Conservation (phyloP, 768 basidiomycete species). For the Auricularia sp. region DNA sequence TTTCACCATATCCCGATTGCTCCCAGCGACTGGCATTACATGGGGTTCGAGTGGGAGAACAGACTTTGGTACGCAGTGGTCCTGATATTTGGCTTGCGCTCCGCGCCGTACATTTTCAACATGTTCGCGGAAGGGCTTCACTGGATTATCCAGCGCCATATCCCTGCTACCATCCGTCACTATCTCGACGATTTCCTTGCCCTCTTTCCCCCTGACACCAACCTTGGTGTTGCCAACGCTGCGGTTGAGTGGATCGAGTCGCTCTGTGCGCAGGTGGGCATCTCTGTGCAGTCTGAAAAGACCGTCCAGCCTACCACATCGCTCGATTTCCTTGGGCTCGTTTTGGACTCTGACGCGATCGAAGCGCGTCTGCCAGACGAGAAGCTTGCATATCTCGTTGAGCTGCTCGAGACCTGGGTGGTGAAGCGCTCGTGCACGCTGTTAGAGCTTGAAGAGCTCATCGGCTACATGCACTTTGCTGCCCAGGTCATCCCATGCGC, state of each 20-base stretch:
- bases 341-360: too few species aligned
- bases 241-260: too few species aligned
- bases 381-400: slow-evolving; percentile 24
- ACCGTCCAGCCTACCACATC: too few species aligned
- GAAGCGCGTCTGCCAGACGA: too few species aligned
- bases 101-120: slow-evolving; percentile 32
- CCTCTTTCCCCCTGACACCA: too few species aligned
- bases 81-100: slow-evolving; percentile 24
- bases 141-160: slow-evolving; percentile 30
- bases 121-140: slow-evolving; percentile 31
- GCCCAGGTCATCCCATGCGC: slow-evolving; percentile 26
- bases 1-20: slow-evolving; percentile 29
- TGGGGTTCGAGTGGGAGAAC: slow-evolving; percentile 24
- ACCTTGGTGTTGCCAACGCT: too few species aligned
- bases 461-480: slow-evolving; percentile 26
- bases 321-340: too few species aligned
- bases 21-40: slow-evolving; percentile 21
- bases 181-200: slow-evolving; percentile 3
- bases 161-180: slow-evolving; percentile 11
- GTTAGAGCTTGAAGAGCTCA: slow-evolving; percentile 23
- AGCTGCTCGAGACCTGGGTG: slow-evolving; percentile 19
- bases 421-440: slow-evolving; percentile 12
- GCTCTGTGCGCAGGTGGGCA: too few species aligned
- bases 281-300: too few species aligned
- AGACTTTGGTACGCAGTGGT: slow-evolving; percentile 23